Conservation (phyloP, 202 grass and related monocot genomes). For the Alloteropsis angusta region DNA sequence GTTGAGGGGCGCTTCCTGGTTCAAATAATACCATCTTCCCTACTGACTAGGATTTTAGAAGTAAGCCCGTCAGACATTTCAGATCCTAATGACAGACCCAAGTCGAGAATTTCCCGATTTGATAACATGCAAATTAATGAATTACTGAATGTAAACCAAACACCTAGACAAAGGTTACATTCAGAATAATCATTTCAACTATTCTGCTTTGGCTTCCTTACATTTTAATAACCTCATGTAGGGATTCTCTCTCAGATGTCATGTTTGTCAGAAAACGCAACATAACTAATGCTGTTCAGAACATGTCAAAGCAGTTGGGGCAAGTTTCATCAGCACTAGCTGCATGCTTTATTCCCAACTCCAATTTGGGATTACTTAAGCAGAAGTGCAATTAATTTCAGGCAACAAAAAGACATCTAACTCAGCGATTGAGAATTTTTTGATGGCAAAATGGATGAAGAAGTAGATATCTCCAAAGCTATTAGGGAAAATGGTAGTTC, state of each 20-base stretch:
- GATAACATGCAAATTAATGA: background rate
- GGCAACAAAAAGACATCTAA: constrained; percentile 84
- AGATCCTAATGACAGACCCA: background rate
- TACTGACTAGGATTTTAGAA: constrained; percentile 8
- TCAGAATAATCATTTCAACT: too few species aligned
- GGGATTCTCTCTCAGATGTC: constrained; percentile 88
- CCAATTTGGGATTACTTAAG: constrained; percentile 6
- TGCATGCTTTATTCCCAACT: constrained; percentile 44
- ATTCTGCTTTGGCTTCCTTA: constrained; percentile 18
- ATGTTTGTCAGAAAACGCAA: constrained; percentile 93
- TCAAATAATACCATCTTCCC: background rate
- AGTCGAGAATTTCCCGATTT: background rate
- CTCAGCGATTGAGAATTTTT: constrained; percentile 79
- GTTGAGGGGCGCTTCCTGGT: background rate
- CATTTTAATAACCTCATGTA: constrained; percentile 38
- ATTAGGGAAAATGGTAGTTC: constrained; percentile 74
- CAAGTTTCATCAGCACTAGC: constrained; percentile 73
- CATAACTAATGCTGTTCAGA: constrained; percentile 77
- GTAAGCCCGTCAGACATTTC: background rate
- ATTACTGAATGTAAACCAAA: background rate
- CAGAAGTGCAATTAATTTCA: constrained; percentile 32
- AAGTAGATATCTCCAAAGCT: too few species aligned
- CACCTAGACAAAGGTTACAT: background rate
- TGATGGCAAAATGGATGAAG: too few species aligned
- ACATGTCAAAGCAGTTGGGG: constrained; percentile 91